These are phyloP conservation scores for Paramecium sonneborni DNA, from an alignment of 73 alveolate species.

Conservation along the genomic window DNA sequence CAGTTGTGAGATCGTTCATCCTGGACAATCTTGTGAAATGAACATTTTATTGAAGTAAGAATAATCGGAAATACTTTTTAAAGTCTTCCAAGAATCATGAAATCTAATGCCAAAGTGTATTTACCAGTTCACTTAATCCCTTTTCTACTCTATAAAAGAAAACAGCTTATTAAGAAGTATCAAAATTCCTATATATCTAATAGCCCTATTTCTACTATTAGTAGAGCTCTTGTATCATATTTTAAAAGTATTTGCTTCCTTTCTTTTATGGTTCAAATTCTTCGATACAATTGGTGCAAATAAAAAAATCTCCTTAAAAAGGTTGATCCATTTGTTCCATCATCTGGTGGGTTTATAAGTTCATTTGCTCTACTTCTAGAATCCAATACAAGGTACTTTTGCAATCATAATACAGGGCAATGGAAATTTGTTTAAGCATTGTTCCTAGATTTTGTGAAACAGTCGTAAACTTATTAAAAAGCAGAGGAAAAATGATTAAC, in stretches of 20 bases:
- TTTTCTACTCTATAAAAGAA: constrained; percentile 18
- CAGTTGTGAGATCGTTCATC: constrained; percentile 29
- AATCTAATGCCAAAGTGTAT: not conserved
- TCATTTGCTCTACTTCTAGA: constrained; percentile 24
- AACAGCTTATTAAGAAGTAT: not conserved
- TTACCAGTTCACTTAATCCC: constrained; percentile 52
- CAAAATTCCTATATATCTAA: not conserved
- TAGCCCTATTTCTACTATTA: not conserved
- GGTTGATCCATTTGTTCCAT: constrained; percentile 18
- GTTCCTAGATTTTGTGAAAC: constrained; percentile 62
- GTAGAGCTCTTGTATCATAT: constrained; percentile 1
- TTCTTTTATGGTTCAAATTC: constrained; percentile 6
- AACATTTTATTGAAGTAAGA: not conserved
- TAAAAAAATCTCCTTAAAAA: constrained; percentile 14
- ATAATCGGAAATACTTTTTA: not conserved
- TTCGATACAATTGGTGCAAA: constrained; percentile 34
- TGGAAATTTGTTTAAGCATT: constrained; percentile 12
- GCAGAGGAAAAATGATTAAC: not conserved
- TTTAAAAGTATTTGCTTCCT: constrained; percentile 6
- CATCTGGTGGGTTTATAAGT: constrained; percentile 35
- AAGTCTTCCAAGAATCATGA: constrained; percentile 8
- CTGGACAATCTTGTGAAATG: constrained; percentile 23
- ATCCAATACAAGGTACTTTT: constrained; percentile 8
- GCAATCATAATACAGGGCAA: not conserved
- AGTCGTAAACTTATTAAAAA: not conserved